Evolutionary conservation across 2,329 filamentous ascomycete species (phyloP).

Genomic region (Truncatella angustata): DNA sequence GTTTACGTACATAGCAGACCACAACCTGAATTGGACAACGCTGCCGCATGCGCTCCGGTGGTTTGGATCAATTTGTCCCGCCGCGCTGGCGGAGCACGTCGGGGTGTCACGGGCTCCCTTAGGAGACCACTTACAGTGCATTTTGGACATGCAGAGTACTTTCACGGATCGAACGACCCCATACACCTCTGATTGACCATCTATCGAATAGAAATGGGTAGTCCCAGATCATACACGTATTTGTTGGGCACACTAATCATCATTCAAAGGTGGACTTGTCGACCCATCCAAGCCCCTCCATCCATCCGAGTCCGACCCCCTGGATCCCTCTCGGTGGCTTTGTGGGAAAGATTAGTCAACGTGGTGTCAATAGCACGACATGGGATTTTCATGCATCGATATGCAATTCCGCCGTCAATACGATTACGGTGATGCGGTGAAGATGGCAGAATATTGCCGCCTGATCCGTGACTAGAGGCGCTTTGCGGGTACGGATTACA

Average conservation of each 20-base stretch:
- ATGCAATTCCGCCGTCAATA: background rate
- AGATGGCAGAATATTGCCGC: background rate
- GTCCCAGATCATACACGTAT: background rate
- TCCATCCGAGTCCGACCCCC: slow-evolving; percentile 1
- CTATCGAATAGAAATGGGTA: no score
- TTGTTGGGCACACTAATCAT: background rate
- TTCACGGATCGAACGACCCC: no score
- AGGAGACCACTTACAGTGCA: background rate
- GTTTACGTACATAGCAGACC: no score
- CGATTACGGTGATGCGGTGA: slow-evolving; percentile 6
- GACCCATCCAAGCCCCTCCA: no score
- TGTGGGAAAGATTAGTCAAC: slow-evolving; percentile 7
- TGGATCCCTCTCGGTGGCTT: slow-evolving; percentile 8
- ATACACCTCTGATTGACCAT: no score
- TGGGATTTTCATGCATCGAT: background rate
- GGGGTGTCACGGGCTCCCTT: no score
- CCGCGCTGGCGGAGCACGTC: background rate
- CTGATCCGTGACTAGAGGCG: background rate
- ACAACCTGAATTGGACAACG: no score
- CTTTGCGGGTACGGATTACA: slow-evolving; percentile 1
- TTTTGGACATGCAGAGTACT: no score
- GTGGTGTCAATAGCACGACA: background rate
- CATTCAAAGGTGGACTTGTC: background rate
- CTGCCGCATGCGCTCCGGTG: background rate
- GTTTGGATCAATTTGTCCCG: background rate